Evolutionary conservation across 371 early-diverging fungal species (phyloP), one percentile per base, ranked within the genome.

Genomic region (Mucor velutinosus): DNA sequence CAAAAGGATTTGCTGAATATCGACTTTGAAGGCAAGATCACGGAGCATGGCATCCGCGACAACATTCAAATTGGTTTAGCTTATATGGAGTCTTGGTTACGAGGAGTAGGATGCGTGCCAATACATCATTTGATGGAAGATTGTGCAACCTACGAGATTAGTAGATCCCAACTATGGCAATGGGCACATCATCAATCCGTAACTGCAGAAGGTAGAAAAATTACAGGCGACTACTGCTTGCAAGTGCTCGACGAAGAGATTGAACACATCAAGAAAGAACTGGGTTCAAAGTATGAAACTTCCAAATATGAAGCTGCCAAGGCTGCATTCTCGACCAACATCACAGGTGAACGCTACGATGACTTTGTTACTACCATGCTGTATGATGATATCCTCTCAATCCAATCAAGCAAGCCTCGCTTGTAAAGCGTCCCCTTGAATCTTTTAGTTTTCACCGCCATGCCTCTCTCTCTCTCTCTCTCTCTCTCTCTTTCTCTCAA

Each of bases 61-160:
- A 98, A 98, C 87, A 86, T 97, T 66, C 90, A 92, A 35, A 93
- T 97, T 56, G 94, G 94, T 32, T 85, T 98, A 49, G 82, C 89
- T 58, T 98, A 98, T 81, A 97, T 96, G 91, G 96, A 95, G 79
- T 89, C 96, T 49, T 98, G 98, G 98, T 86, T 98, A 58, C 89
- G 93, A 71, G 98, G 97, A 19, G 79, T 84, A 55, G 99, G 99
- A 17, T 97, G 97, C 77, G 97, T 98, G 17, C 99, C 99, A 39
- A 96, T 98, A 79, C 92, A 78, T 60, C 53, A 66, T 62, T 64
- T 71, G 23, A 82, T 82, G 79, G 83, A 82, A 64, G 83, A 82
- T 62, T 76, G 77, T 41, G 83, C 99, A 30, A 98, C 99, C 0
- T 97, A 97, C 39, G 99, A 98, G 84, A 98, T 98, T 72, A 94